These are phyloP conservation scores for Cucumis melo DNA, from an alignment of 306 rosid species.

Conservation along the genomic window DNA sequence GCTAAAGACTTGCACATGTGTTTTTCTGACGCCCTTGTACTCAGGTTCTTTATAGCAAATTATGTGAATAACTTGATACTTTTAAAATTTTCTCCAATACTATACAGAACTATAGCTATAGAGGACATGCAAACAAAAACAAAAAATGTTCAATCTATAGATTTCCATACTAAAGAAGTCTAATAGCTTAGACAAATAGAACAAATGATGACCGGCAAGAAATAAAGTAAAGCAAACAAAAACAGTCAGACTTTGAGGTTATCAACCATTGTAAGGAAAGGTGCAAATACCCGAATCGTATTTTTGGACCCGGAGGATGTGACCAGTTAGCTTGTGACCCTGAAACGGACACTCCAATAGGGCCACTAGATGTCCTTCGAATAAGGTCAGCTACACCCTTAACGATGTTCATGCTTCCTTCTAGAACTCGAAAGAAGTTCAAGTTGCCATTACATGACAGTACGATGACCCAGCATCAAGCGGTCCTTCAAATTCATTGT, in stretches of 20 bases:
- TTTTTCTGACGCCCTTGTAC: too few relatives aligned
- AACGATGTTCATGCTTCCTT: constrained; percentile 80
- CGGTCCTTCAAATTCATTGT: constrained; percentile 31
- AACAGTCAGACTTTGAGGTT: not conserved
- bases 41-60: too few relatives aligned
- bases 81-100: not conserved
- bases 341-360: constrained; percentile 37
- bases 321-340: constrained; percentile 50
- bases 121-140: not conserved
- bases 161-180: not conserved
- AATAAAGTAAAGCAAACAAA: not conserved
- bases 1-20: too few relatives aligned
- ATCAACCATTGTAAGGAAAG: not conserved
- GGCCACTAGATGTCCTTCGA: constrained; percentile 74
- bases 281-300: constrained; percentile 59
- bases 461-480: constrained; percentile 9
- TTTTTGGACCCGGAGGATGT: constrained; percentile 59
- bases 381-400: constrained; percentile 96
- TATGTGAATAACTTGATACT: not conserved
- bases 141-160: not conserved
- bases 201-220: not conserved
- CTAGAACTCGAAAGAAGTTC: constrained; percentile 4
- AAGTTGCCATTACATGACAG: constrained; percentile 22
- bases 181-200: not conserved
- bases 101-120: not conserved